Base-by-base conservation (phyloP, 768 basidiomycete species). In the Paxillus ammoniavirescens region DNA sequence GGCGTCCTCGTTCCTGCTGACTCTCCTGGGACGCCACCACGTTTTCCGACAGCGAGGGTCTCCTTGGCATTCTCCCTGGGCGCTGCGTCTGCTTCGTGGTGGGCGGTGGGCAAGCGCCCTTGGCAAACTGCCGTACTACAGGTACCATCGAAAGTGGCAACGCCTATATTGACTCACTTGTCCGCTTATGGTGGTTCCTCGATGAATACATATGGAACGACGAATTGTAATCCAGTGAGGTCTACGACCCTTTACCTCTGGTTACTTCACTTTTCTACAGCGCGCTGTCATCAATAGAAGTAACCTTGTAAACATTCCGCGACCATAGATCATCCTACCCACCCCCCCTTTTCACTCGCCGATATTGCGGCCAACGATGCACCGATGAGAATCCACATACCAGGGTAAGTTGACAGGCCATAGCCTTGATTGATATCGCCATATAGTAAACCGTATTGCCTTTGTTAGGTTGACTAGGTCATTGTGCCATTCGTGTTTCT, bases 371-470 rank as follows among this genome's bases (percentile, higher is more conserved):
- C 6, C 26, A 26, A 6, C 26, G 26, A 6, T 26, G 26, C 26
- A 26, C 5, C 26, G 52, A 53, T 8, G 43, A 50, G 38, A 38
- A 61, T 18, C 3, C 48, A 49, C 50, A 35, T 55, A 40, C 47
- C 38, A 18, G 42, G 45, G 48, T 35, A 5, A 10, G 40, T 50
- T 42, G 26, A 26, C 23, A 37, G 37, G 46, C 30, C 65, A 66
- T 57, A 57, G 57, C 62, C 62, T 59, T 42, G 17, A 45, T 38
- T 23, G 55, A 57, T 52, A 44, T 47, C 47, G 18, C 52, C 38
- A 33, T 40, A 26, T 26, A 49, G 56, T 36, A 9, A 21, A 42
- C 21, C 12, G n/a, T 31, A 18, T 23, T 13, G 12, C 38, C 31
- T 33, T 52, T 50, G 44, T 44, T 26, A 26, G 26, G 26, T 26